Evolutionary conservation across 495 filamentous ascomycete genomes (phyloP).

Genomic region (Aspergillus heteromorphus): DNA sequence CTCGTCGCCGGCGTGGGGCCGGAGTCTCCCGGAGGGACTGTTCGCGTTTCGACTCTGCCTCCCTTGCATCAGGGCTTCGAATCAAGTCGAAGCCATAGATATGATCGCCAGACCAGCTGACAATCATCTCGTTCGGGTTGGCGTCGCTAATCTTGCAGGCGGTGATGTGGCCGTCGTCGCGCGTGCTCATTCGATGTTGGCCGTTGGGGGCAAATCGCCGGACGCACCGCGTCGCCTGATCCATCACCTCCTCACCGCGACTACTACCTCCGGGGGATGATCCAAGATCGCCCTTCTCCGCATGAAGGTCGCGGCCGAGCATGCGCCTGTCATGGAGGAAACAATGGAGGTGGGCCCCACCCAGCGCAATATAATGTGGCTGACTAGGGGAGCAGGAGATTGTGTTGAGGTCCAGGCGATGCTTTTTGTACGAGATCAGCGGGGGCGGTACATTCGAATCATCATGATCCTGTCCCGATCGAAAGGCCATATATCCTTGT

Average conservation of each 20-base stretch:
- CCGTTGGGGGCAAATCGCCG: slow-evolving; percentile 63
- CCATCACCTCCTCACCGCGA: slow-evolving; percentile 54
- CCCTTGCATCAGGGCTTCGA: slow-evolving; percentile 53
- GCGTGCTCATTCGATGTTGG: slow-evolving; percentile 44
- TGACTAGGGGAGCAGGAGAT: slow-evolving; percentile 70
- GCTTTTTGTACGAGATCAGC: slow-evolving; percentile 65
- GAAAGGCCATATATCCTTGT: slow-evolving; percentile 43
- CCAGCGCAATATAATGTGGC: slow-evolving; percentile 72
- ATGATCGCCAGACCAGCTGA: slow-evolving; percentile 70
- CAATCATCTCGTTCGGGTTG: slow-evolving; percentile 68
- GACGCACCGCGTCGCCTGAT: slow-evolving; percentile 62
- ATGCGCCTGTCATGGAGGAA: slow-evolving; percentile 74
- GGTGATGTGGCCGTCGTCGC: slow-evolving; percentile 63
- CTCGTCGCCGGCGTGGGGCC: slow-evolving; percentile 21
- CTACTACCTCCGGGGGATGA: slow-evolving; percentile 28
- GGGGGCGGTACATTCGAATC: slow-evolving; percentile 59
- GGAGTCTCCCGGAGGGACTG: slow-evolving; percentile 14
- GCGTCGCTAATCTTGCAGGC: slow-evolving; percentile 76
- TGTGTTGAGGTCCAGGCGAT: slow-evolving; percentile 64
- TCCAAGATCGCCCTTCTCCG: slow-evolving; percentile 46
- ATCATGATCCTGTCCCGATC: slow-evolving; percentile 43
- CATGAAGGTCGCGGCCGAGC: slow-evolving; percentile 55
- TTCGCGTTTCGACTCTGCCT: slow-evolving; percentile 18
- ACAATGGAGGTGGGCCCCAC: slow-evolving; percentile 66
- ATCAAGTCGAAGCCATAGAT: slow-evolving; percentile 72